Evolutionary conservation across 345 rosid genomes (phyloP).

Genomic region (Brassica napus): DNA sequence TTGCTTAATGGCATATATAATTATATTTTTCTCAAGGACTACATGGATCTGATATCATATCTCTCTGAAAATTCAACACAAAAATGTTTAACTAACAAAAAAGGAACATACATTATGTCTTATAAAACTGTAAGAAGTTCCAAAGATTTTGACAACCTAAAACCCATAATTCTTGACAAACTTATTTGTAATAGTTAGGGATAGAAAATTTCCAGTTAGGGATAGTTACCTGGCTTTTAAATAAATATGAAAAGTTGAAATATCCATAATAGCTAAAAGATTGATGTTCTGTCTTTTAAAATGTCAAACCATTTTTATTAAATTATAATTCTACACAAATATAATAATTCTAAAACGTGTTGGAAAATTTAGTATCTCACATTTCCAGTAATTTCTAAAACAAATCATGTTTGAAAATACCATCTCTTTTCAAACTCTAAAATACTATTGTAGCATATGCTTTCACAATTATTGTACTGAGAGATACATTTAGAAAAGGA

Average conservation of each 20-base stretch:
- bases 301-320: not conserved
- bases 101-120: not conserved
- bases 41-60: not conserved
- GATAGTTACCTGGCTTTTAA: not conserved
- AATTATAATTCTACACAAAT: not conserved
- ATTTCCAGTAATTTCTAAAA: not conserved
- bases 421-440: not conserved
- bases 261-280: no score
- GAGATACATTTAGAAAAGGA: not conserved
- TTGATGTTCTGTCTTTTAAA: not conserved
- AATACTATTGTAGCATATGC: not conserved
- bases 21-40: not conserved
- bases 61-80: not conserved
- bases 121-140: not conserved
- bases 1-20: not conserved
- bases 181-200: not conserved
- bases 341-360: not conserved
- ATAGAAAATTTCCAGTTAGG: not conserved
- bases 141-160: not conserved
- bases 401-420: not conserved
- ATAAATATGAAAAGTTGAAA: not conserved
- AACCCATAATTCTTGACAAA: no score
- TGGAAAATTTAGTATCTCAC: not conserved
- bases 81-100: not conserved
- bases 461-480: not conserved